Conservation (phyloP, 2,329 filamentous ascomycete species). For the Fusarium hostae region DNA sequence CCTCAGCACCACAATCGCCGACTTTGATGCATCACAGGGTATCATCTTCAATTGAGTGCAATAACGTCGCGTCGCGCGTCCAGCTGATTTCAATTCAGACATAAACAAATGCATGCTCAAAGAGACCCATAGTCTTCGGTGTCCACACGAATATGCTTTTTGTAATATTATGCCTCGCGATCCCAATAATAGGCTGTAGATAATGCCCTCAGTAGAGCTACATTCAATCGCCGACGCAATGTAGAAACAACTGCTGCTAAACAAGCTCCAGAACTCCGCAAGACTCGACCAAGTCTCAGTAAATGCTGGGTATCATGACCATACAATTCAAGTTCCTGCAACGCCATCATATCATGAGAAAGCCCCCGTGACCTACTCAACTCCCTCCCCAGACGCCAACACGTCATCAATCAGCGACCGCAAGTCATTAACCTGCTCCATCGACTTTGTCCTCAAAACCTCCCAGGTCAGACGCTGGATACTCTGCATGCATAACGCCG, state of each 20-base stretch:
- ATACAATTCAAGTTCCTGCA: neutral
- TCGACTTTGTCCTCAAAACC: neutral
- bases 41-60: neutral
- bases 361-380: neutral
- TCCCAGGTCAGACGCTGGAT: neutral
- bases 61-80: accelerated
- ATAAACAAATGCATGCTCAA: neutral
- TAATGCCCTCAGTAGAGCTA: no score
- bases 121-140: no score
- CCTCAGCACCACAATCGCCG: neutral
- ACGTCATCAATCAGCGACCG: neutral
- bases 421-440: neutral
- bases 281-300: neutral
- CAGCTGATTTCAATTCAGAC: accelerated
- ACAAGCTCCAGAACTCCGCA: neutral
- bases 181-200: no score
- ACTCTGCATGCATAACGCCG: neutral
- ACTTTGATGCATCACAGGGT: neutral
- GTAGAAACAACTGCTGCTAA: accelerated
- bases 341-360: neutral
- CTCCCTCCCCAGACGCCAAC: neutral
- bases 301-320: neutral
- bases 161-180: neutral
- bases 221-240: no score
- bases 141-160: no score